A percentile compares a stretch with the other conserved stretches of the same genome.
Conservation (phyloP, 176 grass and related monocot species). For the Bonia amplexicaulis region DNA sequence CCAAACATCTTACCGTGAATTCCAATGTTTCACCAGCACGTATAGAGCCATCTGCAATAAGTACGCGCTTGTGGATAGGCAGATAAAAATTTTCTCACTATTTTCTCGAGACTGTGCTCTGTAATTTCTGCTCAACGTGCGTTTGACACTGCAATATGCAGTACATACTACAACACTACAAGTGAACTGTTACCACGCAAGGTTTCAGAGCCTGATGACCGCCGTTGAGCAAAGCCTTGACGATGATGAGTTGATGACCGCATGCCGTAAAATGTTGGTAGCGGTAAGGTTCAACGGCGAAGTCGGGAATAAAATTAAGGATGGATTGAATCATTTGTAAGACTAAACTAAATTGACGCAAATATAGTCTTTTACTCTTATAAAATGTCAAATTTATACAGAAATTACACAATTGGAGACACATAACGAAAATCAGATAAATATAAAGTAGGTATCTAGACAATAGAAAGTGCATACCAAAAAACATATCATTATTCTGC, state of each 20-base stretch:
- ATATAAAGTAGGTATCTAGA: too few relatives aligned
- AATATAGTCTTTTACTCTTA: too few relatives aligned
- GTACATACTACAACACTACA: background rate
- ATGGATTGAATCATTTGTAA: too few relatives aligned
- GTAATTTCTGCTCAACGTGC: background rate
- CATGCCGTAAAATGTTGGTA: background rate
- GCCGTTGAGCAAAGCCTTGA: background rate
- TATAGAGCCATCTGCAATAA: background rate
- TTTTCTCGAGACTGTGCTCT: background rate
- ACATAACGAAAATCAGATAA: too few relatives aligned
- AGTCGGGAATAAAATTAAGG: too few relatives aligned
- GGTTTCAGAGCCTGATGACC: background rate
- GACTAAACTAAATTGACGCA: too few relatives aligned
- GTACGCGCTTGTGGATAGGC: background rate
- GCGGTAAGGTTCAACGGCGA: too few relatives aligned
- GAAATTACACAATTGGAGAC: too few relatives aligned
- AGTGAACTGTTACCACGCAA: background rate
- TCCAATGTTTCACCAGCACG: background rate
- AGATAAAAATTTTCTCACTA: background rate
- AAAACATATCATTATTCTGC: too few relatives aligned
- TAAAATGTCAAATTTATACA: too few relatives aligned
- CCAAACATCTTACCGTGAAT: background rate
- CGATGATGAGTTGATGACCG: background rate
- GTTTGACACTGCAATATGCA: background rate
- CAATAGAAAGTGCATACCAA: too few relatives aligned